Conservation (phyloP, 495 filamentous ascomycete species). For the Alectoria sarmentosa region DNA sequence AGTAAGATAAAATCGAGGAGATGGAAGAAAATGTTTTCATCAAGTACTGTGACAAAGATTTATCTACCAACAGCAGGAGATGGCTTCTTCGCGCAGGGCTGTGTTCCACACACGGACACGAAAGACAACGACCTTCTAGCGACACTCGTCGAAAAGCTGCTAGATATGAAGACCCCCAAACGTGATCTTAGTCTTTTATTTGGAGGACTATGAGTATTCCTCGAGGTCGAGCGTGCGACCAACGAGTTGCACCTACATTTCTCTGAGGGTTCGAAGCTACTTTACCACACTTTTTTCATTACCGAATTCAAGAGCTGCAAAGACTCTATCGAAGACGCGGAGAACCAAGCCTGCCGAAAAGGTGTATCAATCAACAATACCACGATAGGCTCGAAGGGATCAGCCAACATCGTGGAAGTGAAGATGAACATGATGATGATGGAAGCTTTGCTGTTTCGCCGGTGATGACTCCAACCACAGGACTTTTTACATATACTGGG, state of each 20-base stretch:
- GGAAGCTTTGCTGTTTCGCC: background rate
- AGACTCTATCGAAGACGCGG: background rate
- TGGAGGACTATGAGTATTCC: no score
- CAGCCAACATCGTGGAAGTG: background rate
- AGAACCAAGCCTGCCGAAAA: background rate
- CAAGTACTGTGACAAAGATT: no score
- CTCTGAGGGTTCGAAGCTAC: no score
- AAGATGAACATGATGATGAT: background rate
- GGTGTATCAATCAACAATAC: background rate
- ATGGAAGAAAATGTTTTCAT: no score
- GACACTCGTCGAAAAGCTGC: background rate
- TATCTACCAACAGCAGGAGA: no score
- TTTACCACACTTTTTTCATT: conserved; percentile 8
- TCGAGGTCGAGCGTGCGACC: no score
- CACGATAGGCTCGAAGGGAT: background rate
- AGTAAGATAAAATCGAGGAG: no score
- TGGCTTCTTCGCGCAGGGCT: no score
- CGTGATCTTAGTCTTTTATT: no score
- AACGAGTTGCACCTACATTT: no score
- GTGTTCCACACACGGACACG: background rate
- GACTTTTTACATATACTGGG: no score
- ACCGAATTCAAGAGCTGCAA: background rate
- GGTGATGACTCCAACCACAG: background rate
- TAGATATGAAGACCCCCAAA: no score
- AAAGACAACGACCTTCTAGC: background rate